Base-by-base conservation (phyloP, 2,329 filamentous ascomycete species). In the Penicillium occitanis region DNA sequence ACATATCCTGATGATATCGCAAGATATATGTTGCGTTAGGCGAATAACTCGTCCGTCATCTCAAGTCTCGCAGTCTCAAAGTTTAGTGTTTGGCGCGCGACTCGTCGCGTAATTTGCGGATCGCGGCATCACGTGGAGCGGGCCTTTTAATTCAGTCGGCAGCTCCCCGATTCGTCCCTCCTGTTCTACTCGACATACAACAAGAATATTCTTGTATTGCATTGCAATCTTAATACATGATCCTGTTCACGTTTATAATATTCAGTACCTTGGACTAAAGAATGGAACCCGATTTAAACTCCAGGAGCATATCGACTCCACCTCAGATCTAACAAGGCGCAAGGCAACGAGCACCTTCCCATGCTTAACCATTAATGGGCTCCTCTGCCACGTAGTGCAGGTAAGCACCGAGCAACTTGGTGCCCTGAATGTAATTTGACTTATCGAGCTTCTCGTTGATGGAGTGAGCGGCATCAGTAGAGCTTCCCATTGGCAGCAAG, bases 371-470 rank as follows among this genome's bases (percentile, higher is more conserved):
- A 37, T 63, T 69, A 74, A 84, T 88, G 46, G 91, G 88, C 85
- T 99, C 95, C 77, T 94, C 92, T 1, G 93, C 93, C 70, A 97
- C 93, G 73, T 97, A 97, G 82, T 98, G 94, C 76, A 99, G 82
- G 78, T 99, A 99, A 3, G 94, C 91, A 58, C 95, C 95, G 66
- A 99, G 81, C 69, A 99, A 82, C 87, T 99, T 99, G 73, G 91
- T 97, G 59, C 95, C 95, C 84, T 99, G 93, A 74, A 99, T 96
- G 79, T 99, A 99, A 82, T 99, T 99, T 76, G 87, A 88, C 86
- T 91, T 93, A 80, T 99, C 95, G 66, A 99, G 85, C 86, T 97
- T 97, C 87, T 98, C 95, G 79, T 99, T 99, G 81, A 97, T 96
- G 40, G 92, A 97, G 82, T 99, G 95, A 7, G 95, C 95, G 50